Percentiles rank a stretch among this genome's conserved stretches.
Evolutionary conservation across 2,329 filamentous ascomycete species (phyloP).

Genomic region (Colletotrichum camelliae): DNA sequence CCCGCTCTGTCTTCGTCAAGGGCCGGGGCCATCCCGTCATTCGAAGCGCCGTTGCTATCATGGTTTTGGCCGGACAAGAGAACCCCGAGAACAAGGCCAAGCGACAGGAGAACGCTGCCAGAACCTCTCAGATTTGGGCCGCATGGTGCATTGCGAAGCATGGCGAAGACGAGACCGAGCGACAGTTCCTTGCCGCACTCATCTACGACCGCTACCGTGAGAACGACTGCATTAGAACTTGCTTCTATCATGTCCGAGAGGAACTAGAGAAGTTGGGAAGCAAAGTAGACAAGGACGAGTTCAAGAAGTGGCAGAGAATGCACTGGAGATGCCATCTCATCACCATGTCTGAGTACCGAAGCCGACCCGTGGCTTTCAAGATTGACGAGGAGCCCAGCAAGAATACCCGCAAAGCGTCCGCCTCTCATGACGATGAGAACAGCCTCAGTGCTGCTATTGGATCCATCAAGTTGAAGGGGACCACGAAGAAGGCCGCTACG

Average conservation of each 20-base stretch:
- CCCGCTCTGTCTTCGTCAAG: constrained; percentile 3
- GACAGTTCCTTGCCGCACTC: not conserved
- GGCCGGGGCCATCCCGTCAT: constrained; percentile 1
- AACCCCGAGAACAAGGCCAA: not conserved
- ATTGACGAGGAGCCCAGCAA: not conserved
- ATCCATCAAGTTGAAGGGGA: not conserved
- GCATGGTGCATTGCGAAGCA: constrained; percentile 10
- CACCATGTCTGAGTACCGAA: not conserved
- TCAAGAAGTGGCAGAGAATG: not conserved
- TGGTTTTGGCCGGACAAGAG: not conserved
- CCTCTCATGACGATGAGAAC: not conserved
- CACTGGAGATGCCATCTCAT: constrained; percentile 12
- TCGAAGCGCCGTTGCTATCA: constrained; percentile 13
- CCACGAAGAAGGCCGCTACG: not conserved
- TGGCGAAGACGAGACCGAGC: not conserved
- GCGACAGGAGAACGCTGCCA: not conserved
- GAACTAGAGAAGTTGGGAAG: not conserved
- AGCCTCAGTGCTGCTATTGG: not conserved
- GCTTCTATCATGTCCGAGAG: not conserved
- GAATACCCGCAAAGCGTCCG: not conserved
- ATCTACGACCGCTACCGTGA: not conserved
- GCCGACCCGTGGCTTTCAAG: not conserved
- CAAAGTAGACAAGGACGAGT: not conserved
- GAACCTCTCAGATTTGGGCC: not conserved
- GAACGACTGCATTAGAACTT: not conserved